These are phyloP conservation scores for Colletotrichum tofieldiae DNA, from an alignment of 2,329 filamentous ascomycete species.

Conservation along the genomic window DNA sequence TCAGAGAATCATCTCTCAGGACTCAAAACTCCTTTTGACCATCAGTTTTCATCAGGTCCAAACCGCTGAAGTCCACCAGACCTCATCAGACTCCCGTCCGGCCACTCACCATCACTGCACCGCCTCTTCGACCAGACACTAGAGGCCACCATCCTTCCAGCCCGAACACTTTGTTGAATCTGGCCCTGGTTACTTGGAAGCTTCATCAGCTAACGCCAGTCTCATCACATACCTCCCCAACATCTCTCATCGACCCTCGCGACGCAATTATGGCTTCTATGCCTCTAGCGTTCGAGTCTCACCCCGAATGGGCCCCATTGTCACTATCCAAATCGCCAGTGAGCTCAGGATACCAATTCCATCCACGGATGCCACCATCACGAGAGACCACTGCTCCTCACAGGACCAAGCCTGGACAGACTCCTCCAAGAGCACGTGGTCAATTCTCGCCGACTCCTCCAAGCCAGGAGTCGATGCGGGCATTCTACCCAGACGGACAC, in stretches of 20 bases:
- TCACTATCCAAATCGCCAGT: background rate
- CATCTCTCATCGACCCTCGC: background rate
- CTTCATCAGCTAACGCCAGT: background rate
- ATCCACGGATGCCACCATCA: slow-evolving; percentile 1
- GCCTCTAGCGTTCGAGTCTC: slow-evolving; percentile 4
- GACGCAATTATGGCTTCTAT: slow-evolving; percentile 19
- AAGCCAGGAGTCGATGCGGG: background rate
- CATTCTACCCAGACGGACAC: background rate
- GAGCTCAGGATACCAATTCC: background rate
- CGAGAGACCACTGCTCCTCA: slow-evolving; percentile 23
- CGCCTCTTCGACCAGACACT: background rate
- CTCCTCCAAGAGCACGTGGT: background rate
- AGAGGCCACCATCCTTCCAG: background rate
- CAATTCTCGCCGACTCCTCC: background rate
- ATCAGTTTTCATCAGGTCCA: slow-evolving; percentile 25
- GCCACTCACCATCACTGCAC: background rate
- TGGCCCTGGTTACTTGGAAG: background rate
- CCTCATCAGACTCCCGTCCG: slow-evolving; percentile 4
- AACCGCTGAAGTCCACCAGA: background rate
- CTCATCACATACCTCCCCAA: background rate
- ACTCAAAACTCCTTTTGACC: slow-evolving; percentile 5
- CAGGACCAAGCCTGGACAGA: background rate
- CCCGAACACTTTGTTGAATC: background rate
- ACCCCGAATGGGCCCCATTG: background rate
- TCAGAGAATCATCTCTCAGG: slow-evolving; percentile 17